Conservation (phyloP, 2,329 filamentous ascomycete genomes). For the Colletotrichum sp. region DNA sequence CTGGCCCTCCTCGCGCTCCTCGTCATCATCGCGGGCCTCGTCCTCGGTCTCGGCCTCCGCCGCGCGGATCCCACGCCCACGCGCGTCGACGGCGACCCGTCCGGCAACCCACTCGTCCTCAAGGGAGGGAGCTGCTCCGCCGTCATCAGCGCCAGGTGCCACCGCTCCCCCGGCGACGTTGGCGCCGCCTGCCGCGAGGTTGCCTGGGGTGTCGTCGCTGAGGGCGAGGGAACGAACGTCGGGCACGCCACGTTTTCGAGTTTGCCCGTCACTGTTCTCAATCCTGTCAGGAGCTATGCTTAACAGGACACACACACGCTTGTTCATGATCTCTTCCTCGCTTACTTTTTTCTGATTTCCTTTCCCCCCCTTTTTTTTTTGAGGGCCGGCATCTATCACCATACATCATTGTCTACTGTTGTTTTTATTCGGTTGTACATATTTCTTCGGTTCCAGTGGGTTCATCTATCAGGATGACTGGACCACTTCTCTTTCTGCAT, state of each 20-base stretch:
- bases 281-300: conserved; percentile 43
- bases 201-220: conserved; percentile 51
- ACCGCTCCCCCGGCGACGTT: conserved; percentile 36
- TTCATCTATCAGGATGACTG: not conserved
- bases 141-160: conserved; percentile 56
- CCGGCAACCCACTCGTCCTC: conserved; percentile 55
- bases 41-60: conserved; percentile 44
- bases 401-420: not conserved
- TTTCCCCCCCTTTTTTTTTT: not conserved
- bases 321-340: not conserved
- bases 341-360: not conserved
- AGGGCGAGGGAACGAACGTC: conserved; percentile 40
- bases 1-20: conserved; percentile 47
- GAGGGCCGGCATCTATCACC: not conserved
- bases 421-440: not conserved
- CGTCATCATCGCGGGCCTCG: conserved; percentile 33
- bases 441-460: not conserved
- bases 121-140: conserved; percentile 55
- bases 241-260: conserved; percentile 52
- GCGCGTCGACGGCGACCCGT: conserved; percentile 36
- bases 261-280: conserved; percentile 36
- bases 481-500: not conserved
- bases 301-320: conserved; percentile 20
- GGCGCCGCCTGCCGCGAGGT: conserved; percentile 42
- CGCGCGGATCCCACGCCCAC: conserved; percentile 40